Evolutionary conservation across 345 rosid genomes (phyloP), one percentile per base, ranked within the genome.

Genomic region (Nasturtium officinale): DNA sequence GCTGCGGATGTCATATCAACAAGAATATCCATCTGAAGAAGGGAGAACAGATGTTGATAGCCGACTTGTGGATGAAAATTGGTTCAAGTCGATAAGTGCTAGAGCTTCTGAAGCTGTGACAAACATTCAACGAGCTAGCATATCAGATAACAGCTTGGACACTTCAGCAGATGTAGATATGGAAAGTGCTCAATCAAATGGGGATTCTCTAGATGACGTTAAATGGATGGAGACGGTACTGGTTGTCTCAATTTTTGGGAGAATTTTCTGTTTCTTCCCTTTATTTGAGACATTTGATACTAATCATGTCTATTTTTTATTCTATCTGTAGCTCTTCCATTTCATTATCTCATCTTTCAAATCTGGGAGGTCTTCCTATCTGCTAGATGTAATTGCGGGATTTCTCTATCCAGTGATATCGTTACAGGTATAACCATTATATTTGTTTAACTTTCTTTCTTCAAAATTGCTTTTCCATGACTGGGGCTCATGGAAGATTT

Each of bases 161-260:
- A 77, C 55, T 46, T 82, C 79, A 48, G 47, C 82, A 51, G 79
- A 79, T 67, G 77, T 64, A 37, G 73, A 73, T 71, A 61, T 77
- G 67, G 87, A 80, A 75, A 85, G 82, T 80, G 88, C 79, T 67
- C 65, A 42, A 64, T 71, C 81, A 60, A 82, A 84, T 75, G 86
- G 90, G 2, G 89, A 83, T 80, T 78, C 83, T 32, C 89, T 79
- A 60, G 93, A 88, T 65, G 96, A 95, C 72, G 87, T 88, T 73
- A 91, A 89, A 82, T 95, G 99, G 99, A 95, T 95, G 96, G 99
- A 95, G 78, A 87, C 97, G 91, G 99, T 95, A 91, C 67, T 71
- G 46, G 74, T 61, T 7, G 47, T 25, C 59, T 58, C 28, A 54
- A 2, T 29, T 61, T 71, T 61, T 38, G 32, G 9, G 28, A 37